Percentiles rank a stretch among this genome's conserved stretches.
phyloP scores from a whole-genome alignment of 192 early-diverging fungal species.

The Mortierella alpina region DNA sequence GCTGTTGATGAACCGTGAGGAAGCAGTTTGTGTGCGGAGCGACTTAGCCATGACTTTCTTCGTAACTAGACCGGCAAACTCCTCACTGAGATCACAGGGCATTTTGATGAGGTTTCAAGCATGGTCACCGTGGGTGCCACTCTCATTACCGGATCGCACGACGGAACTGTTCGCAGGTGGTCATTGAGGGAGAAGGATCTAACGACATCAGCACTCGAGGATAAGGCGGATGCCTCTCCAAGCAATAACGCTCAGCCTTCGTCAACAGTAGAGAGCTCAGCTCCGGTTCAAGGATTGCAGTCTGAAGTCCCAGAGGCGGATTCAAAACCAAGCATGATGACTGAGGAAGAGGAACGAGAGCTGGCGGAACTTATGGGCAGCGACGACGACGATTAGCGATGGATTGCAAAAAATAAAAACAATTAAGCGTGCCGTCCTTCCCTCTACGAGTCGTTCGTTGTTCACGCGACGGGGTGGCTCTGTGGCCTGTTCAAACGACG shows the following conservation, averaged over 20 bases:
- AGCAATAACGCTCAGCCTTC: slow-evolving; percentile 10
- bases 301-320: neutral
- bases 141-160: slow-evolving; percentile 85
- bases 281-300: neutral
- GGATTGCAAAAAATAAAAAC: too few relatives aligned
- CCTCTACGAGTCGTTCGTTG: neutral
- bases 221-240: slow-evolving; percentile 18
- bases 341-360: slow-evolving; percentile 92
- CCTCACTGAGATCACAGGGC: slow-evolving; percentile 82
- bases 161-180: slow-evolving; percentile 90
- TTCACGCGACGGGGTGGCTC: neutral
- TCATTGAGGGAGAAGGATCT: slow-evolving; percentile 42
- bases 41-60: neutral
- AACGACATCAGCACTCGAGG: slow-evolving; percentile 1
- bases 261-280: slow-evolving; percentile 2
- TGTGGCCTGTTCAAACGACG: neutral
- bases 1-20: neutral
- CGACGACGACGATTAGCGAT: slow-evolving; percentile 55
- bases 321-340: slow-evolving; percentile 60
- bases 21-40: neutral
- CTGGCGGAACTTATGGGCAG: slow-evolving; percentile 87
- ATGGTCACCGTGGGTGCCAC: slow-evolving; percentile 68
- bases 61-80: slow-evolving; percentile 74
- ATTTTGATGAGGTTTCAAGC: slow-evolving; percentile 89
- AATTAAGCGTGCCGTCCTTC: too few relatives aligned